A percentile compares a stretch with the other conserved stretches of the same genome.
These are phyloP conservation scores for Debaryomyces psychrophilus DNA, from an alignment of 1,139 yeast species.

Conservation along the genomic window DNA sequence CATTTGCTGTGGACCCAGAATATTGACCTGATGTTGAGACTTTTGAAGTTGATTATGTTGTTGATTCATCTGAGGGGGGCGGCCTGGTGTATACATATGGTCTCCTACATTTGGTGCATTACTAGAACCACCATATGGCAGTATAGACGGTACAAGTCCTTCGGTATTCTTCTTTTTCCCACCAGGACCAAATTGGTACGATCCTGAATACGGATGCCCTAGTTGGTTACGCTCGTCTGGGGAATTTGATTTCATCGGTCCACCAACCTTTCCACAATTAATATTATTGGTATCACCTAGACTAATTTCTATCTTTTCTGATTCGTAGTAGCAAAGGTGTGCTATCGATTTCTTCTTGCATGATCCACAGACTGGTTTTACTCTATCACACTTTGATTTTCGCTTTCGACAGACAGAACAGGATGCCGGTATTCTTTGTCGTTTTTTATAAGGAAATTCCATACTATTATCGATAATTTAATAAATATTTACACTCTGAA, in stretches of 20 bases:
- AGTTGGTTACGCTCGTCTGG: neutral
- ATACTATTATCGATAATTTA: constrained; percentile 9
- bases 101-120: constrained; percentile 1
- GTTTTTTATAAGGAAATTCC: constrained; percentile 37
- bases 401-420: constrained; percentile 53
- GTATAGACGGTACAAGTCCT: neutral
- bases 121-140: constrained; percentile 1
- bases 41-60: neutral
- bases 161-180: neutral
- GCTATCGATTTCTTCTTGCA: constrained; percentile 75
- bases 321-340: constrained; percentile 70
- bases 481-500: neutral
- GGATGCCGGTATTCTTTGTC: constrained; percentile 48
- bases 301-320: constrained; percentile 20
- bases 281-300: constrained; percentile 9
- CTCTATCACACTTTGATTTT: constrained; percentile 60
- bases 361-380: constrained; percentile 70
- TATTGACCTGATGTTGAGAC: neutral
- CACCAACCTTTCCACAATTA: constrained; percentile 10
- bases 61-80: constrained; percentile 1
- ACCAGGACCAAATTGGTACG: neutral
- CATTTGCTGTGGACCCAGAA: neutral
- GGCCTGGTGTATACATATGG: constrained; percentile 2
- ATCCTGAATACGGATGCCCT: neutral
- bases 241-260: constrained; percentile 2